These are phyloP conservation scores for Benincasa hispida DNA, from an alignment of 306 rosid genomes.

Conservation along the genomic window DNA sequence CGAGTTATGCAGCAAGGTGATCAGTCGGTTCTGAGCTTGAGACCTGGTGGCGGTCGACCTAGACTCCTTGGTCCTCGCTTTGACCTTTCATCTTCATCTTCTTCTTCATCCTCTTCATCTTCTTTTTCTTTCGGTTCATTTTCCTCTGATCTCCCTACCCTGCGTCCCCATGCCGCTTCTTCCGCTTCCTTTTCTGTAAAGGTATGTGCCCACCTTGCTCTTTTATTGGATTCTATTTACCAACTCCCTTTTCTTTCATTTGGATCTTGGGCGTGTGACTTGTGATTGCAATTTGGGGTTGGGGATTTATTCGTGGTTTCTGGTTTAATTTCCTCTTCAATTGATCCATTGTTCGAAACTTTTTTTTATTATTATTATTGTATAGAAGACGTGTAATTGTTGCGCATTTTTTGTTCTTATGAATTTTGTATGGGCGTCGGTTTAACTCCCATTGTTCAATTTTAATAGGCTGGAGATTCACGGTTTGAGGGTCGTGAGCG, in stretches of 20 bases:
- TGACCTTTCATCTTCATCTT: constrained; percentile 40
- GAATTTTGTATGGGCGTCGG: not conserved
- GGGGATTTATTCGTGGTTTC: not conserved
- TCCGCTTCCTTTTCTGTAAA: constrained; percentile 35
- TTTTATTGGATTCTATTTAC: not conserved
- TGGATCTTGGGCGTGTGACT: not conserved
- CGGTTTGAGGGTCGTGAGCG: constrained; percentile 80
- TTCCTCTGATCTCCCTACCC: constrained; percentile 52
- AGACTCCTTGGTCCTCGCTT: constrained; percentile 68
- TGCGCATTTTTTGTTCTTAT: not conserved
- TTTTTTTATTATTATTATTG: no score
- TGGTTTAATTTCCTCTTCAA: not conserved
- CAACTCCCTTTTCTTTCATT: not conserved
- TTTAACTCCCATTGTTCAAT: not conserved
- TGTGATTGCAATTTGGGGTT: not conserved
- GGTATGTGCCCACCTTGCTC: constrained; percentile 25
- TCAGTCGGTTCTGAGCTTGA: constrained; percentile 53
- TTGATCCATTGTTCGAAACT: not conserved
- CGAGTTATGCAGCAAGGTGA: constrained; percentile 91
- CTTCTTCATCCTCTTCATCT: constrained; percentile 33
- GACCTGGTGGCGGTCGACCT: constrained; percentile 99
- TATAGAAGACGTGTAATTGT: not conserved
- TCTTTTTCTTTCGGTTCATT: constrained; percentile 51
- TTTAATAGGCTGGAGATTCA: constrained; percentile 60
- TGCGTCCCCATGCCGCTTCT: constrained; percentile 49